Evolutionary conservation across 768 basidiomycete species (phyloP).

Genomic region (Coprinellus aureogranulatus): DNA sequence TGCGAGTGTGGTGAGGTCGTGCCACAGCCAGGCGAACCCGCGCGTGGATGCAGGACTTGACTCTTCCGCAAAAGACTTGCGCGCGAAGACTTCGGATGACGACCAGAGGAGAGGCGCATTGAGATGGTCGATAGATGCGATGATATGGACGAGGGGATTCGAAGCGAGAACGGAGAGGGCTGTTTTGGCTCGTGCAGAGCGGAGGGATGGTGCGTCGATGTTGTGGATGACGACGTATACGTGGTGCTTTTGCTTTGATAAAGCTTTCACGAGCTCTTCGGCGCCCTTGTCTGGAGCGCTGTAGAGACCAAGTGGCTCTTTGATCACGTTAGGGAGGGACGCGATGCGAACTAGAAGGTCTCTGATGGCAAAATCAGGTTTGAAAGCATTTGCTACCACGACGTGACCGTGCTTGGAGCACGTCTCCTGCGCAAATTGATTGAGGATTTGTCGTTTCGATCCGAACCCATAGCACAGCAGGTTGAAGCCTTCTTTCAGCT

Average conservation of each 20-base stretch:
- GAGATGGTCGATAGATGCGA: constrained; percentile 85
- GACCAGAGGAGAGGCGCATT: constrained; percentile 84
- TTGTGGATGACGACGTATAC: constrained; percentile 87
- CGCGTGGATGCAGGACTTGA: constrained; percentile 26
- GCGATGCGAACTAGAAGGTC: constrained; percentile 68
- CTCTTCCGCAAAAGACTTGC: constrained; percentile 36
- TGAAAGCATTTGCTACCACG: constrained; percentile 76
- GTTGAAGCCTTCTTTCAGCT: constrained; percentile 84
- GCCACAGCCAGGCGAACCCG: constrained; percentile 80
- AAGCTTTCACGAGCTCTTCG: constrained; percentile 67
- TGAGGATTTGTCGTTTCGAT: constrained; percentile 76
- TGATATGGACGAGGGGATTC: constrained; percentile 73
- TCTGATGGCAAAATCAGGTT: constrained; percentile 63
- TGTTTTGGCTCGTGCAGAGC: constrained; percentile 59
- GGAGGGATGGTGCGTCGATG: constrained; percentile 75
- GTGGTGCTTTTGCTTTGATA: constrained; percentile 37
- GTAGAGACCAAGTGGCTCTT: constrained; percentile 30
- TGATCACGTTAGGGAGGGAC: constrained; percentile 42
- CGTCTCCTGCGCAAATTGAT: constrained; percentile 62
- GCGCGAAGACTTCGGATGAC: constrained; percentile 57
- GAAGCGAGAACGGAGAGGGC: constrained; percentile 71
- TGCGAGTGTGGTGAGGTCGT: constrained; percentile 83
- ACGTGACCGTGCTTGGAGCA: constrained; percentile 67
- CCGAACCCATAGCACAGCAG: constrained; percentile 87
- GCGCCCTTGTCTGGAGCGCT: constrained; percentile 57